Base-by-base conservation (phyloP, 1,139 yeast genomes). In the Kodamaea sp. region DNA sequence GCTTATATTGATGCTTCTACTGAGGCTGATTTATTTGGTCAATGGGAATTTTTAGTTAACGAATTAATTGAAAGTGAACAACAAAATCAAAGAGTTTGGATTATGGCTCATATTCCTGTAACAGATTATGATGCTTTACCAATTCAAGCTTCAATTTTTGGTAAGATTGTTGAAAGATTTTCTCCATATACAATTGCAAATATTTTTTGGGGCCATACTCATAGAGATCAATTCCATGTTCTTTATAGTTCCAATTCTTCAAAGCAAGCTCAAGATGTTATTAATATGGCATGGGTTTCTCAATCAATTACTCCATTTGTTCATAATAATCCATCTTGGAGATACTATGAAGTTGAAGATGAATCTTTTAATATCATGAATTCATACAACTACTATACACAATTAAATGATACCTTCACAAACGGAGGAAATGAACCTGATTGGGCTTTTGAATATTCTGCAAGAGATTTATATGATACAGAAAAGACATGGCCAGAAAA, bases 201-300 rank as follows among this genome's bases (percentile, higher is more conserved):
- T 38, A 65, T 81, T 11, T 83, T 83, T 63, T 81, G 73, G 54
- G 90, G 88, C 22, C 89, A 83, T 54, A 82, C 87, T 7, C 90
- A 83, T 53, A 65, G 67, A 49, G 90, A 83, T 58, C 84, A 81
- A 57, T 81, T 81, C 63, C 72, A 75, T 37, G 65, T 83, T 7
- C 58, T 79, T 37, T 81, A 80, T 51, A 67, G 71, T 5, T 58
- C 70, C 23, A 62, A 65, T 40, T 50, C 64, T 25, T 53, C 66
- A 24, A 62, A 64, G 39, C 63, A 67, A 9, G 64, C 64, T 24
- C 69, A 63, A 3, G 69, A 69, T 34, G 78, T 76, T 3, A 49
- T 80, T 25, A 72, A 73, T 51, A 66, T 76, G 63, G 81, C 85
- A 0, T 83, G 84, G 84, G 72, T 82, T 39, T 70, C 75, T 1